Evolutionary conservation across 116 monocot species (phyloP).

Genomic region (Dioscorea cayenensis): DNA sequence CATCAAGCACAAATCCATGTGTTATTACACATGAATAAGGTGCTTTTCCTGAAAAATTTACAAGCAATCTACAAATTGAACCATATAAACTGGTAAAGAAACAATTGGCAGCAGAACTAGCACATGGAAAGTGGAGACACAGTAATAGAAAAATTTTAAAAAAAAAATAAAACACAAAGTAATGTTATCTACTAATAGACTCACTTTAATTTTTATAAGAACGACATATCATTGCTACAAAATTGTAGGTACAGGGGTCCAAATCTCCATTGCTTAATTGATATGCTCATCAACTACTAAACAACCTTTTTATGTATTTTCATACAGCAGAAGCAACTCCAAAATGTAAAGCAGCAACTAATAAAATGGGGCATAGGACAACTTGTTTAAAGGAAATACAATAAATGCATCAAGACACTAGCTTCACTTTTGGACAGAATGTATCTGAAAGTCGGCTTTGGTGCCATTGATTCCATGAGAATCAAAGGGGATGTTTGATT

Average conservation of each 20-base stretch:
- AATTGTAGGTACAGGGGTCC: no score
- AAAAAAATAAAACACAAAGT: background rate
- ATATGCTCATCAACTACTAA: background rate
- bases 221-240: background rate
- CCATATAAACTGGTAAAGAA: background rate
- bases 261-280: no score
- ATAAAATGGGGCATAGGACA: no score
- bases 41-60: slow-evolving; percentile 57
- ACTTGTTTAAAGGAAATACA: no score
- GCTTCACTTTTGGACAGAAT: no score
- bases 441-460: no score
- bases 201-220: background rate
- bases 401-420: no score
- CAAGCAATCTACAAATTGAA: background rate
- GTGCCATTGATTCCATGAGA: no score
- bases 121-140: background rate
- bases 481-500: no score
- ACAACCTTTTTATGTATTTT: background rate
- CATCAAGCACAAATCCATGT: slow-evolving; percentile 97
- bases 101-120: background rate
- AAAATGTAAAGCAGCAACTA: no score
- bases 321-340: background rate
- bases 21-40: slow-evolving; percentile 87
- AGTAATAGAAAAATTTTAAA: background rate
- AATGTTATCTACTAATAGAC: background rate